phyloP scores from a whole-genome alignment of 768 basidiomycete species.

The Termitomyces sp. region DNA sequence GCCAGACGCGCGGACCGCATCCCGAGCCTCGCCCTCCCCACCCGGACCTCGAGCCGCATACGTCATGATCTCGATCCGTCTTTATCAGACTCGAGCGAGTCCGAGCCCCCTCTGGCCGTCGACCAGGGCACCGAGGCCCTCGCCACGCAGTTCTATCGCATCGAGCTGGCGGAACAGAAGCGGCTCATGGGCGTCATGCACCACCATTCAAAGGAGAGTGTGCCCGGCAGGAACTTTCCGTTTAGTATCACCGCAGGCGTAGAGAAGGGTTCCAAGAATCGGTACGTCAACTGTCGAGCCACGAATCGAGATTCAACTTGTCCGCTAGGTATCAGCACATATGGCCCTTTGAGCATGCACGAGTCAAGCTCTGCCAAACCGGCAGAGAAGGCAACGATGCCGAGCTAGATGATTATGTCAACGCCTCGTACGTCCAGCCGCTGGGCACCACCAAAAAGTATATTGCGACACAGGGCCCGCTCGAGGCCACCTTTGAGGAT shows the following conservation, averaged over 20 bases:
- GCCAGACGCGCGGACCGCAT: slow-evolving; percentile 27
- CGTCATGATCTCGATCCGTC: slow-evolving; percentile 27
- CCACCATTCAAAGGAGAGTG: slow-evolving; percentile 70
- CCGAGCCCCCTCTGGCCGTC: slow-evolving; percentile 30
- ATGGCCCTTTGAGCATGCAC: slow-evolving; percentile 95
- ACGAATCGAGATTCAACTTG: neutral
- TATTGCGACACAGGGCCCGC: slow-evolving; percentile 94
- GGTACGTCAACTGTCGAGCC: slow-evolving; percentile 36
- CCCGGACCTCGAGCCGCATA: neutral
- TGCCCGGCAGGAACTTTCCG: slow-evolving; percentile 44
- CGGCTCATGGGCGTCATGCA: slow-evolving; percentile 89
- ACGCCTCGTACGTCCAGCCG: slow-evolving; percentile 91
- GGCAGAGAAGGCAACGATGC: slow-evolving; percentile 10
- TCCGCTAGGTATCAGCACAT: slow-evolving; percentile 89
- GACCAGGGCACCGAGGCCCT: slow-evolving; percentile 75
- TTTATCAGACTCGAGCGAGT: slow-evolving; percentile 21
- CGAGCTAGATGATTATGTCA: slow-evolving; percentile 76
- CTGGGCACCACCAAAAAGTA: slow-evolving; percentile 77
- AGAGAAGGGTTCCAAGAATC: slow-evolving; percentile 91
- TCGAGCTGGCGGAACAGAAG: slow-evolving; percentile 88
- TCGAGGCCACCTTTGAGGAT: slow-evolving; percentile 83
- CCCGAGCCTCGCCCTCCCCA: neutral
- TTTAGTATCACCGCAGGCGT: slow-evolving; percentile 95
- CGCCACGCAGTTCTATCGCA: slow-evolving; percentile 89
- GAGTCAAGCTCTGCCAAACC: slow-evolving; percentile 61